Percentiles rank a stretch among this genome's conserved stretches.
Evolutionary conservation across 495 filamentous ascomycete species (phyloP).

Genomic region (Lasiosphaeria miniovina): DNA sequence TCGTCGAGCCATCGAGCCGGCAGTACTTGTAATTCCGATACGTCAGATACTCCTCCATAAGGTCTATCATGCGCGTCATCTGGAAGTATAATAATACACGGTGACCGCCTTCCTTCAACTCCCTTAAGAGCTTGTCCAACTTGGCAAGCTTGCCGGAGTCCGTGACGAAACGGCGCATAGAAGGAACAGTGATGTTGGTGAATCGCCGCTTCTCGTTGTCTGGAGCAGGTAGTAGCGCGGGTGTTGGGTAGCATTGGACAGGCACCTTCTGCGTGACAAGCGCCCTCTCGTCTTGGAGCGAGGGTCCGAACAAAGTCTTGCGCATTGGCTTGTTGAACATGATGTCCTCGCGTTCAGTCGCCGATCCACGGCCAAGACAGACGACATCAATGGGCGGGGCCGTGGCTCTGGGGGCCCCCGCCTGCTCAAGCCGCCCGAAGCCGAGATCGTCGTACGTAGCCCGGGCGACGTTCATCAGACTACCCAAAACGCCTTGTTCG

Average conservation of each 20-base stretch:
- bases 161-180: conserved; percentile 98
- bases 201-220: conserved; percentile 76
- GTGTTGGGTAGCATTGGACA: conserved; percentile 57
- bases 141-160: conserved; percentile 95
- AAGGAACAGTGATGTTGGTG: conserved; percentile 87
- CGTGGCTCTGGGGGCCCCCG: conserved; percentile 67
- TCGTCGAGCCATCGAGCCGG: conserved; percentile 94
- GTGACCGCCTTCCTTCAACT: conserved; percentile 88
- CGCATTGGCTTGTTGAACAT: conserved; percentile 78
- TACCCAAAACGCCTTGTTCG: conserved; percentile 65
- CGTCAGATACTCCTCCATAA: conserved; percentile 98
- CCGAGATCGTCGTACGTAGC: conserved; percentile 63
- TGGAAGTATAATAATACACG: conserved; percentile 99
- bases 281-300: conserved; percentile 63
- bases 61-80: conserved; percentile 99
- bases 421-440: conserved; percentile 74
- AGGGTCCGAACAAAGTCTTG: conserved; percentile 68
- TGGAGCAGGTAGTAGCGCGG: conserved; percentile 68
- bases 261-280: conserved; percentile 69
- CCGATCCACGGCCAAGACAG: conserved; percentile 64
- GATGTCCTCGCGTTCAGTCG: conserved; percentile 65
- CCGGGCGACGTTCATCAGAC: conserved; percentile 76
- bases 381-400: conserved; percentile 85
- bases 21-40: conserved; percentile 99
- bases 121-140: conserved; percentile 78